A percentile compares a stretch with the other conserved stretches of the same genome.
Evolutionary conservation across 2,329 filamentous ascomycete species (phyloP).

Genomic region (Stachybotrys elegans): DNA sequence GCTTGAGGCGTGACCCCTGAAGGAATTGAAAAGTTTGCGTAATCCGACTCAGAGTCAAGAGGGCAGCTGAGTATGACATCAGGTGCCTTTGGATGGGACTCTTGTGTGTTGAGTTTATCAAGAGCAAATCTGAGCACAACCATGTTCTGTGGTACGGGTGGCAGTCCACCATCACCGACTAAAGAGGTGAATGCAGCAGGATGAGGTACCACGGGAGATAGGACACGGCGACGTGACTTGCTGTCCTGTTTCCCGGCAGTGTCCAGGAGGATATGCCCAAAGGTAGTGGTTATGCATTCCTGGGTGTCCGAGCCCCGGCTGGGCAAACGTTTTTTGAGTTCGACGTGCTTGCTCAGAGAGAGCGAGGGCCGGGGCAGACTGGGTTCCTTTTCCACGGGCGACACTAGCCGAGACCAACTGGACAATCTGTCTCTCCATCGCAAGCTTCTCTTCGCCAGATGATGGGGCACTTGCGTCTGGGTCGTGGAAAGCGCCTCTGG

Average conservation of each 20-base stretch:
- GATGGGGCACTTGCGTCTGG: constrained; percentile 18
- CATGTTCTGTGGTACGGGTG: constrained; percentile 18
- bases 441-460: constrained; percentile 26
- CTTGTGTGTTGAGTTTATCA: constrained; percentile 10
- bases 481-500: too few species aligned
- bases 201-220: constrained; percentile 43
- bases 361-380: not conserved
- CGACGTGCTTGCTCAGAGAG: too few species aligned
- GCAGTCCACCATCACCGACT: constrained; percentile 23
- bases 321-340: too few species aligned
- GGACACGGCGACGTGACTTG: constrained; percentile 27
- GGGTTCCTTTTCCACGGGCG: not conserved
- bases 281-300: constrained; percentile 35
- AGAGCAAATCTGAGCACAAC: constrained; percentile 45
- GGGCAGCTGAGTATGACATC: constrained; percentile 25
- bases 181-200: constrained; percentile 36
- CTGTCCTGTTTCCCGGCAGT: constrained; percentile 5
- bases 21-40: constrained; percentile 21
- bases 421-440: constrained; percentile 28
- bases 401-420: constrained; percentile 24
- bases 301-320: too few species aligned
- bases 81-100: constrained; percentile 8
- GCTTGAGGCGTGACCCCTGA: constrained; percentile 22
- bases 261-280: constrained; percentile 50
- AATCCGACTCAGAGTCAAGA: constrained; percentile 19